Evolutionary conservation across 768 basidiomycete species (phyloP).

Genomic region (Dacryopinax primogenitus): DNA sequence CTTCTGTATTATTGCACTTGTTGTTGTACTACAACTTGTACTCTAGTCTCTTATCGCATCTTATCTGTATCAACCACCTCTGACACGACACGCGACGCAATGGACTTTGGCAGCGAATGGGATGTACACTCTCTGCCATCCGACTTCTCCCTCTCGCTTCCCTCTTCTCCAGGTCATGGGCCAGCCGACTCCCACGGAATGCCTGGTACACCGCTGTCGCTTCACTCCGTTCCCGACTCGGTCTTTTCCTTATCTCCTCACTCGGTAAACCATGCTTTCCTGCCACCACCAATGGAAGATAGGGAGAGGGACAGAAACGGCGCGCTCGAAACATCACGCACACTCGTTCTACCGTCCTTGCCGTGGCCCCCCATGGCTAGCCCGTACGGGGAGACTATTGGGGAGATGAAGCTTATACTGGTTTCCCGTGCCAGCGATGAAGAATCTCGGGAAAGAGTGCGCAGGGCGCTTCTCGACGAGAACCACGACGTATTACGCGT

Average conservation of each 20-base stretch:
- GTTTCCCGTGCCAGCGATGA: not conserved
- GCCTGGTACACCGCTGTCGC: not conserved
- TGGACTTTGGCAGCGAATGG: slow-evolving; percentile 6
- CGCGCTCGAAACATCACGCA: slow-evolving; percentile 1
- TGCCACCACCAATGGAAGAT: not conserved
- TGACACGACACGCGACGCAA: not conserved
- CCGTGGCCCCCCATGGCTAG: not conserved
- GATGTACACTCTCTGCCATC: not conserved
- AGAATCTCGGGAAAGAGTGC: not conserved
- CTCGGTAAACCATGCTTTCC: not conserved
- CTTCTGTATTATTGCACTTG: not conserved
- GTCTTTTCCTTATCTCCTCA: not conserved
- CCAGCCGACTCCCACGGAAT: not conserved
- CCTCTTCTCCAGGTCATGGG: not conserved
- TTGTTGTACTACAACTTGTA: slow-evolving; percentile 5
- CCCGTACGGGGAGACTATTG: not conserved
- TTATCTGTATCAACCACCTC: not conserved
- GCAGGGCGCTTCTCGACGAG: not conserved
- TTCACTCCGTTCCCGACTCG: slow-evolving; percentile 1
- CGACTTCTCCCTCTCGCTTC: slow-evolving; percentile 6
- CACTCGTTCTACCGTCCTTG: not conserved
- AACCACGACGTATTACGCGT: not conserved
- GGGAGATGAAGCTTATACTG: slow-evolving; percentile 1
- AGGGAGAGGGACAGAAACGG: slow-evolving; percentile 2
- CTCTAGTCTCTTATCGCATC: not conserved